These are phyloP conservation scores for Boletus mariae DNA, from an alignment of 1,284 basidiomycete genomes.

Conservation along the genomic window DNA sequence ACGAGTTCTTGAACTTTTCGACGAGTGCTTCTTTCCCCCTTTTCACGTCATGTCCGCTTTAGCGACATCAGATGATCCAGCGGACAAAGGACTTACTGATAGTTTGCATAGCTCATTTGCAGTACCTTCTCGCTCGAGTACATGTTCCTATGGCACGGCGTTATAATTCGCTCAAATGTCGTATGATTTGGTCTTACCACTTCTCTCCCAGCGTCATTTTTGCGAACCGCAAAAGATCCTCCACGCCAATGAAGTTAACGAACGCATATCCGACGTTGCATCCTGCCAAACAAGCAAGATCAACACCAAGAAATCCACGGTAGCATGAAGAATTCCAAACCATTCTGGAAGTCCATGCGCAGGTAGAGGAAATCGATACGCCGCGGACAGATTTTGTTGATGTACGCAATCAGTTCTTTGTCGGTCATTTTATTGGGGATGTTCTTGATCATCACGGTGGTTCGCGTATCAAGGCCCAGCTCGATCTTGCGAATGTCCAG, in stretches of 20 bases:
- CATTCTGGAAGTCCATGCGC: constrained; percentile 79
- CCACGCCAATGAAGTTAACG: constrained; percentile 79
- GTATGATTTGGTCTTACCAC: constrained; percentile 46
- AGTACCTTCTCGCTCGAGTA: constrained; percentile 84
- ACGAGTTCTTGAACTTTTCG: constrained; percentile 83
- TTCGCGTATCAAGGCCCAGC: constrained; percentile 72
- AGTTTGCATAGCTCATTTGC: constrained; percentile 84
- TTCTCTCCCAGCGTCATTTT: constrained; percentile 69
- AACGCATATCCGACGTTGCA: constrained; percentile 88
- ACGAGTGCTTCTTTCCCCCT: constrained; percentile 84
- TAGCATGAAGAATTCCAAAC: constrained; percentile 36
- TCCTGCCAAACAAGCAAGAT: constrained; percentile 39
- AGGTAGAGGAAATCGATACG: constrained; percentile 82
- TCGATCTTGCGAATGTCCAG: constrained; percentile 70
- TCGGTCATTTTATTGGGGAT: constrained; percentile 88
- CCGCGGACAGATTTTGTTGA: constrained; percentile 62
- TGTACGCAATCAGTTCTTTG: constrained; percentile 65
- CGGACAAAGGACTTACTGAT: constrained; percentile 56
- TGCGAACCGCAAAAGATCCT: constrained; percentile 74
- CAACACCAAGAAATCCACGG: constrained; percentile 6
- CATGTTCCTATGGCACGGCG: constrained; percentile 60
- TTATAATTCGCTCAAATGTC: constrained; percentile 6
- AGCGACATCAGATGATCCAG: constrained; percentile 7
- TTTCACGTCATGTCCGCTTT: constrained; percentile 8
- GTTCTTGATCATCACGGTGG: constrained; percentile 86